Percentiles rank a stretch among this genome's conserved stretches.
phyloP scores from a whole-genome alignment of 164 flowering plant genomes.

The Macadamia integrifolia region DNA sequence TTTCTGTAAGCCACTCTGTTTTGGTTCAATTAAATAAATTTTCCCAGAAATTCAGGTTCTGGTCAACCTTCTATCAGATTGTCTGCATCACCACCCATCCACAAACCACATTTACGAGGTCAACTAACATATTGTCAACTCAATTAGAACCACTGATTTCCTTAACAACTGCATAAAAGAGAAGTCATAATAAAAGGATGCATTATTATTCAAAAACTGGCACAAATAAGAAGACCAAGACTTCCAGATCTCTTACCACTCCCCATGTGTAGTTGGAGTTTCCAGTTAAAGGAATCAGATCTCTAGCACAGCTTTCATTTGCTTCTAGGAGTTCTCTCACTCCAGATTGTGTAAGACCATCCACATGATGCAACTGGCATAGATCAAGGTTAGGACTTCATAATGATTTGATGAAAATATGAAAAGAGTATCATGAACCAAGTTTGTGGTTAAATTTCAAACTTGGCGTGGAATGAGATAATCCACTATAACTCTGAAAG shows the following conservation, averaged over 20 bases:
- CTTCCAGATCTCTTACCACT: slow-evolving; percentile 43
- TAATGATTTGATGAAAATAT: not conserved
- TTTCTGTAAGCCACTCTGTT: no score
- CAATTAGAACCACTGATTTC: no score
- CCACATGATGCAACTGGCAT: slow-evolving; percentile 80
- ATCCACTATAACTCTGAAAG: not conserved
- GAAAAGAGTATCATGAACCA: not conserved
- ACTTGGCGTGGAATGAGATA: not conserved
- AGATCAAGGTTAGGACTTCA: slow-evolving; percentile 1
- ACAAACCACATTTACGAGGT: no score
- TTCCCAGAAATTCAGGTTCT: no score
- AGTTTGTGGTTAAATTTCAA: not conserved
- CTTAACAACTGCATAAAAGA: no score
- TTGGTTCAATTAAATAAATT: no score
- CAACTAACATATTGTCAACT: no score
- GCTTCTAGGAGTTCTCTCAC: slow-evolving; percentile 51
- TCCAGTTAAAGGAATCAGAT: slow-evolving; percentile 48
- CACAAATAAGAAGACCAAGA: not conserved
- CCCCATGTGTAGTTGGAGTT: slow-evolving; percentile 61
- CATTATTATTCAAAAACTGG: not conserved
- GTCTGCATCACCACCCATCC: no score
- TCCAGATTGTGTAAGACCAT: slow-evolving; percentile 60
- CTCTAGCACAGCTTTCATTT: slow-evolving; percentile 28
- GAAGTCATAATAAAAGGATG: not conserved
- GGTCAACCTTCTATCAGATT: no score